Conservation (phyloP, 1,284 basidiomycete species). For the Puccinia sorghi region DNA sequence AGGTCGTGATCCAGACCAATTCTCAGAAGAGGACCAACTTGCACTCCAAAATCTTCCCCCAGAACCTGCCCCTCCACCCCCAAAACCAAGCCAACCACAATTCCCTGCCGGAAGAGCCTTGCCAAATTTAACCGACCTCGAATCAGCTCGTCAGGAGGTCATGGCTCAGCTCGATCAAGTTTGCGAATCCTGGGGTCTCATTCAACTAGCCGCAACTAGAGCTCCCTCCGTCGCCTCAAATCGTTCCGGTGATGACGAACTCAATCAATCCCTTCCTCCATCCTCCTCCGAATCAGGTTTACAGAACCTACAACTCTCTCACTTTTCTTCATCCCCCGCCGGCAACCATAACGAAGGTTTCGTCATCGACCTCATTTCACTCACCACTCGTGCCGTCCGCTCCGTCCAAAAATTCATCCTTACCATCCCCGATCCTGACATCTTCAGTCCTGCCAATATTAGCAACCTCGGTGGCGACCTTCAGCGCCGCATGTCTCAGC, state of each 20-base stretch:
- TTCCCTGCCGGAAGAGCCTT: conserved; percentile 39
- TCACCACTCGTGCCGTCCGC: conserved; percentile 73
- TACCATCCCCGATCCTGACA: conserved; percentile 64
- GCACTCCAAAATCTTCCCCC: conserved; percentile 29
- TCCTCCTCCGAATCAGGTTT: conserved; percentile 2
- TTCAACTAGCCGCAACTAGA: conserved; percentile 35
- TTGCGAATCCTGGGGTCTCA: conserved; percentile 37
- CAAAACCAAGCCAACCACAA: conserved; percentile 20
- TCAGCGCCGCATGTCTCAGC: conserved; percentile 61
- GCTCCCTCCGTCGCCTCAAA: conserved; percentile 28
- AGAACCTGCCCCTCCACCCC: conserved; percentile 26
- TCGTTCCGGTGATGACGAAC: conserved; percentile 11
- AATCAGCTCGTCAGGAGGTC: conserved; percentile 36
- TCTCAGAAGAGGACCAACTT: conserved; percentile 30
- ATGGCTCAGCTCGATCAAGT: conserved; percentile 45
- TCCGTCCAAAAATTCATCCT: conserved; percentile 76
- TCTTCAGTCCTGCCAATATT: conserved; percentile 58
- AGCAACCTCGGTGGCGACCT: conserved; percentile 39
- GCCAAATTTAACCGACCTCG: conserved; percentile 43
- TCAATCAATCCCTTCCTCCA: not conserved
- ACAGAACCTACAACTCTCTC: not conserved
- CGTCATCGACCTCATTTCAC: conserved; percentile 63
- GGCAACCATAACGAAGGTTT: conserved; percentile 24
- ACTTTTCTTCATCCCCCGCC: not conserved
- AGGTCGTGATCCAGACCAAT: not conserved